Evolutionary conservation across 202 grass and related monocot species (phyloP).

Genomic region (Sporobolus alterniflorus): DNA sequence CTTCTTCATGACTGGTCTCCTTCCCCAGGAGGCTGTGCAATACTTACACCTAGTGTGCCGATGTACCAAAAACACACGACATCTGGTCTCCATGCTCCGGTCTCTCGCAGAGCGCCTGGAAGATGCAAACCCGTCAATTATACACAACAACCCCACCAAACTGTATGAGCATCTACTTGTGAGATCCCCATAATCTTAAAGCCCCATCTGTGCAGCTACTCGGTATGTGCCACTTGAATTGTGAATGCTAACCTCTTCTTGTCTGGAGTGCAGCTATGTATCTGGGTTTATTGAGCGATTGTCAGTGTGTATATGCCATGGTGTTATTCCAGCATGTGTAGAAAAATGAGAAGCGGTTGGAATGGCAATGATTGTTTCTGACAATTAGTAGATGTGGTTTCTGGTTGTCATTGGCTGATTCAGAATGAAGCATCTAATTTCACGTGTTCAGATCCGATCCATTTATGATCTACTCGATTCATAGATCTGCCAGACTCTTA

Average conservation of each 20-base stretch:
- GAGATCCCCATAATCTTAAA: slow-evolving; percentile 51
- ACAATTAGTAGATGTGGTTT: neutral
- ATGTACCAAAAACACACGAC: slow-evolving; percentile 54
- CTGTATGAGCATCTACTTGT: slow-evolving; percentile 64
- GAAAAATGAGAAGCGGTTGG: slow-evolving; percentile 23
- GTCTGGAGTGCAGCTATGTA: slow-evolving; percentile 57
- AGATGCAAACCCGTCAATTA: slow-evolving; percentile 55
- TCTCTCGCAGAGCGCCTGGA: slow-evolving; percentile 66
- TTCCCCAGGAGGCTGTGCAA: slow-evolving; percentile 86
- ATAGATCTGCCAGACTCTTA: neutral
- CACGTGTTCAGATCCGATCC: slow-evolving; percentile 16
- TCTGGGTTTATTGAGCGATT: slow-evolving; percentile 47
- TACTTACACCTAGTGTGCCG: slow-evolving; percentile 80
- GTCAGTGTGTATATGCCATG: slow-evolving; percentile 49
- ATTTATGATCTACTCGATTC: neutral
- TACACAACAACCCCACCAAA: slow-evolving; percentile 61
- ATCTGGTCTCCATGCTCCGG: slow-evolving; percentile 68
- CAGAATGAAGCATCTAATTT: slow-evolving; percentile 2
- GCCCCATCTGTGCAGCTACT: neutral
- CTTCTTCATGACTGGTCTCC: slow-evolving; percentile 92
- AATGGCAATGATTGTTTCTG: slow-evolving; percentile 35
- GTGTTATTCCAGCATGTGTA: slow-evolving; percentile 31
- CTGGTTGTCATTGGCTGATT: neutral
- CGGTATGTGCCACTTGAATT: slow-evolving; percentile 35
- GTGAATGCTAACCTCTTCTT: slow-evolving; percentile 49